These are phyloP conservation scores for Dactylellina drechsleri DNA, from an alignment of 2,329 filamentous ascomycete genomes.

Conservation along the genomic window DNA sequence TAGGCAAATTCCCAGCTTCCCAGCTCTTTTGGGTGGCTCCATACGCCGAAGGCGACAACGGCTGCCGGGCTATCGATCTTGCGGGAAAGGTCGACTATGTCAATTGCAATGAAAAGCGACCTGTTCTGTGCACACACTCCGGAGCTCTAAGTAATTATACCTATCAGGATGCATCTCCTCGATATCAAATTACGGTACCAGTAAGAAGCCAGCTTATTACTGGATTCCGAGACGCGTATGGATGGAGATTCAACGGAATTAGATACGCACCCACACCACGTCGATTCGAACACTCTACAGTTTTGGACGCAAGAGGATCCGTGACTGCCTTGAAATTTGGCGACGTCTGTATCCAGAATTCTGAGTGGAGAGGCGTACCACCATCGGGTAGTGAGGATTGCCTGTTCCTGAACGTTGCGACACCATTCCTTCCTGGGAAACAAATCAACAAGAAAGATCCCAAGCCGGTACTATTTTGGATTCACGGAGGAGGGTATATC, in stretches of 20 bases:
- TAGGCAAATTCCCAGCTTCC: slow-evolving; percentile 54
- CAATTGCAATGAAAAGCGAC: slow-evolving; percentile 56
- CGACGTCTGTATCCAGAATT: slow-evolving; percentile 63
- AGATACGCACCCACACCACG: slow-evolving; percentile 64
- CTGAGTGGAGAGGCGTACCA: slow-evolving; percentile 57
- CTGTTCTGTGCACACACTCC: slow-evolving; percentile 63
- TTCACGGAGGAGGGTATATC: slow-evolving; percentile 65
- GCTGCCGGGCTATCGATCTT: slow-evolving; percentile 58
- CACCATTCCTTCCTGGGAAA: slow-evolving; percentile 16
- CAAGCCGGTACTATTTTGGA: slow-evolving; percentile 59
- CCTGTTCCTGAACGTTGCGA: slow-evolving; percentile 64
- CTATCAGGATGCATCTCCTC: slow-evolving; percentile 60
- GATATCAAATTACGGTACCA: slow-evolving; percentile 62
- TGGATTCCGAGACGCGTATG: slow-evolving; percentile 63
- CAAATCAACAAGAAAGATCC: background rate
- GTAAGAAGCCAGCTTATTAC: slow-evolving; percentile 62
- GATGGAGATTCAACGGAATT: slow-evolving; percentile 67
- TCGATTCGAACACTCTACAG: slow-evolving; percentile 64
- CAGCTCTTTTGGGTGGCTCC: slow-evolving; percentile 62
- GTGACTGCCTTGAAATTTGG: slow-evolving; percentile 61
- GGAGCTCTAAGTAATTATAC: slow-evolving; percentile 62
- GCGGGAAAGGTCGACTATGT: slow-evolving; percentile 57
- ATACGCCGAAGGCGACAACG: background rate
- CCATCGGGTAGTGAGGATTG: slow-evolving; percentile 64
- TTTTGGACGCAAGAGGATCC: slow-evolving; percentile 61